Base-by-base conservation (phyloP, 2,329 filamentous ascomycete genomes). In the Magnaporthiopsis rhizophila region DNA sequence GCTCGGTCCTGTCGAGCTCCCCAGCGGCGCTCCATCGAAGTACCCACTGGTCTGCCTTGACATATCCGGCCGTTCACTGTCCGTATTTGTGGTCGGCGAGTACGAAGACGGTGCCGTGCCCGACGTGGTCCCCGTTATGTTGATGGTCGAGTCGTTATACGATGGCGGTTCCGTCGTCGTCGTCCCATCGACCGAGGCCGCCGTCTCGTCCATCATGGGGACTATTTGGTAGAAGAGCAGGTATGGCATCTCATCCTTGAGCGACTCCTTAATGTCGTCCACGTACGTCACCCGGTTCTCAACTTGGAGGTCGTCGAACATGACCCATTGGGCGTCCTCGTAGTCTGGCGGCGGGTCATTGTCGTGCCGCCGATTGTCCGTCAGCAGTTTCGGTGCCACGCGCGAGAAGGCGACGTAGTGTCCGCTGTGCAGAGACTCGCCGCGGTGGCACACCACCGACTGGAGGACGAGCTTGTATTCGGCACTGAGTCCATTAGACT, bases 171-270 rank as follows among this genome's bases (percentile, higher is more conserved):
- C 80, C 2, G 75, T 74, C 38, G 80, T 78, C 1, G 81, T 79
- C 2, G 77, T 80, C 59, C 76, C 76, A 8, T 81, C 80, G 0
- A 79, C 78, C 6, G 82, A 81, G 15, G 78, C 76, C 1, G 77
- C 72, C 1, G 80, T 78, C 9, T 89, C 83, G 64, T 92, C 90
- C 36, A 91, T 86, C 71, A 96, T 92, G 0, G 94, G 93, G 36
- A 96, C 85, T 57, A 98, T 91, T 74, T 97, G 94, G 72, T 97
- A 99, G 75, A 98, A 98, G 0, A 99, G 80, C 8, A 98, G 83
- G 73, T 98, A 98, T 0, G 95, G 94, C 74, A 92, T 96, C 74
- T 97, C 93, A n/a, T 89, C 84, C 69, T 86, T 89, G 62, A 98
- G 78, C 0, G 91, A 89, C 69, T 89, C 78, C 66, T 90, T 88